A percentile compares a stretch with the other conserved stretches of the same genome.
Evolutionary conservation across 176 grass and related monocot species (phyloP).

Genomic region (Leersia perrieri): DNA sequence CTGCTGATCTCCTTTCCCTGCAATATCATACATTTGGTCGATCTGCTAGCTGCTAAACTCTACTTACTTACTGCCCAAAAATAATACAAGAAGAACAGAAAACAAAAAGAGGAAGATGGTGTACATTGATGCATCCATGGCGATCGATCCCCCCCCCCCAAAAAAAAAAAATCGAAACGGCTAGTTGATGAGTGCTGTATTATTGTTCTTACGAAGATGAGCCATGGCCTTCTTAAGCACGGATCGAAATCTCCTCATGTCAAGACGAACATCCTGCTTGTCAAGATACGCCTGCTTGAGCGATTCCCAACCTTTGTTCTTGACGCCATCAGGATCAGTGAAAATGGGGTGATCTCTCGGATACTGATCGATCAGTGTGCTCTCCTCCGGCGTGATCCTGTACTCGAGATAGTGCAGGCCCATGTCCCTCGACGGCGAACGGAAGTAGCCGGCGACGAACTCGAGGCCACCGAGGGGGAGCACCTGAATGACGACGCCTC

Average conservation of each 20-base stretch:
- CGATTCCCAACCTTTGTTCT: conserved; percentile 47
- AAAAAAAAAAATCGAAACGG: background rate
- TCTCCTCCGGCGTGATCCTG: conserved; percentile 72
- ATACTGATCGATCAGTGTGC: conserved; percentile 68
- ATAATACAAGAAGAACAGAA: background rate
- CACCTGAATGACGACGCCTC: conserved; percentile 73
- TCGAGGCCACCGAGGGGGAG: conserved; percentile 65
- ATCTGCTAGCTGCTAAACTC: conserved; percentile 32
- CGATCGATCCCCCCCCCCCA: too few relatives aligned
- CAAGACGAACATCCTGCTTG: conserved; percentile 76
- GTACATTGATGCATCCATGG: background rate
- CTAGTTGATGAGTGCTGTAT: background rate
- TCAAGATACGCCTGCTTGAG: conserved; percentile 63
- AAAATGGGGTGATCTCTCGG: conserved; percentile 73
- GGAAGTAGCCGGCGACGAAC: conserved; percentile 61
- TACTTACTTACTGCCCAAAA: background rate
- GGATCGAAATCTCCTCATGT: conserved; percentile 58
- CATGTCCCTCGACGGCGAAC: conserved; percentile 55
- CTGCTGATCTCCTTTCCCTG: background rate
- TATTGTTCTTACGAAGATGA: conserved; percentile 32
- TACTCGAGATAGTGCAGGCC: conserved; percentile 70
- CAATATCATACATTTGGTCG: conserved; percentile 33
- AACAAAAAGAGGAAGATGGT: background rate
- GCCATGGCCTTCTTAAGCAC: conserved; percentile 54
- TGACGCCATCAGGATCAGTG: conserved; percentile 67